Percentiles rank a stretch among this genome's conserved stretches.
These are phyloP conservation scores for Pestalotiopsis fici DNA, from an alignment of 2,329 filamentous ascomycete species.

Conservation along the genomic window DNA sequence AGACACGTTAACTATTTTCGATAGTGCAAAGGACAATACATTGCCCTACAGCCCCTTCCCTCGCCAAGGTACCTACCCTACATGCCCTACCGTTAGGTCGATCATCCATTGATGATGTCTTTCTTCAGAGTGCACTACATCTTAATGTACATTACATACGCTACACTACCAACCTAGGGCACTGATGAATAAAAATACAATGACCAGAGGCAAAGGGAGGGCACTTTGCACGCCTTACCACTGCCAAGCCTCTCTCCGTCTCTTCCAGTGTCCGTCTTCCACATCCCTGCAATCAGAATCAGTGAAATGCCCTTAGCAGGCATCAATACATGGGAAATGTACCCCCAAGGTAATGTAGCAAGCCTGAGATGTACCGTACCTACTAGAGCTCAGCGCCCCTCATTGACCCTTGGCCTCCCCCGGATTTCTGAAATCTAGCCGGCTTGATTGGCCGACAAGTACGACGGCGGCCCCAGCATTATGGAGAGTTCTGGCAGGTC, in stretches of 20 bases:
- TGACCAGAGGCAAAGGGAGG: neutral
- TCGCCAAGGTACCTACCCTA: no score
- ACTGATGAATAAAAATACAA: neutral
- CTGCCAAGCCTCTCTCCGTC: neutral
- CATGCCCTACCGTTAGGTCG: no score
- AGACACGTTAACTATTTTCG: neutral
- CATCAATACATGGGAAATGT: neutral
- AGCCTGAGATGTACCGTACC: neutral
- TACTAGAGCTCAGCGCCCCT: neutral
- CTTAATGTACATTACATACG: no score
- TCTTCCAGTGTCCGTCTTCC: neutral
- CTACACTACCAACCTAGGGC: neutral
- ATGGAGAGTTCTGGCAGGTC: conserved; percentile 1
- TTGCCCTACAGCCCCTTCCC: no score
- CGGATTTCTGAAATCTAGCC: conserved; percentile 4
- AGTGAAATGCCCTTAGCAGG: neutral
- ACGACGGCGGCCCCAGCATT: neutral
- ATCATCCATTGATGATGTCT: no score
- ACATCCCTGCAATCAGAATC: neutral
- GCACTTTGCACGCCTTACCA: neutral
- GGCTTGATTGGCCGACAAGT: neutral
- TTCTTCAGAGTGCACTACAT: neutral
- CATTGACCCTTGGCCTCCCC: conserved; percentile 6
- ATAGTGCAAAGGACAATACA: neutral
- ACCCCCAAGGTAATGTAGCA: neutral